Base-by-base conservation (phyloP, 768 basidiomycete species). In the Boletus insuetus region DNA sequence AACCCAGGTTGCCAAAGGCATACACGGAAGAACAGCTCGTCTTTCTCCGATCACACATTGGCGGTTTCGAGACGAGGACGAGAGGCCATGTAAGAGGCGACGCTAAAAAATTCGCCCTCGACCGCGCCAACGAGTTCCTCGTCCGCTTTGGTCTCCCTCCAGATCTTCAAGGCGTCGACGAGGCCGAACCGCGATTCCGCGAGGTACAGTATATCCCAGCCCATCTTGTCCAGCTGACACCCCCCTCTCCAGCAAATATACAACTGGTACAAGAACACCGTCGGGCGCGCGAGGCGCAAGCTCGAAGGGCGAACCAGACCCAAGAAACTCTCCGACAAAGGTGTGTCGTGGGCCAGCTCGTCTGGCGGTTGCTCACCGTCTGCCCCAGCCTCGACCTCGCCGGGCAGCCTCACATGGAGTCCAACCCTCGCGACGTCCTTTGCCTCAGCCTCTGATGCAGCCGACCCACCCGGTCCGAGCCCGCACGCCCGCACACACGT, bases 241-340 rank as follows among this genome's bases (percentile, higher is more conserved):
- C 19, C 19, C 19, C 19, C 29, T 35, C 24, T 4, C 10, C 37
- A 85, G 83, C 83, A 84, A 80, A 83, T 86, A 54, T 86, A 86
- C 73, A 85, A 85, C 61, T 86, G 84, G 84, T 86, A 83, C 72
- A 86, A 86, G 72, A 86, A 86, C 67, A 84, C 84, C 17, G 79
- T 83, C 51, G 84, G 84, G 7, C 75, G 84, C 32, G 82, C 79
- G 8, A 74, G 83, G 51, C 74, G 83, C 45, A 83, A 83, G 65
- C 70, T 79, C 43, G 83, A 83, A 56, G 82, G 82, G 7, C 73
- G 79, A 26, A 77, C 81, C 1, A 74, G 81, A 42, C 76, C 82
- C 38, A 74, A 76, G 43, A 83, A 80, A 59, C 64, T 73, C 10
- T 70, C 78, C 35, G 82, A 83, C 65, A 83, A 79, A 71, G 75